These are phyloP conservation scores for Paecilomyces fulvus DNA, from an alignment of 2,329 filamentous ascomycete genomes.

Conservation along the genomic window DNA sequence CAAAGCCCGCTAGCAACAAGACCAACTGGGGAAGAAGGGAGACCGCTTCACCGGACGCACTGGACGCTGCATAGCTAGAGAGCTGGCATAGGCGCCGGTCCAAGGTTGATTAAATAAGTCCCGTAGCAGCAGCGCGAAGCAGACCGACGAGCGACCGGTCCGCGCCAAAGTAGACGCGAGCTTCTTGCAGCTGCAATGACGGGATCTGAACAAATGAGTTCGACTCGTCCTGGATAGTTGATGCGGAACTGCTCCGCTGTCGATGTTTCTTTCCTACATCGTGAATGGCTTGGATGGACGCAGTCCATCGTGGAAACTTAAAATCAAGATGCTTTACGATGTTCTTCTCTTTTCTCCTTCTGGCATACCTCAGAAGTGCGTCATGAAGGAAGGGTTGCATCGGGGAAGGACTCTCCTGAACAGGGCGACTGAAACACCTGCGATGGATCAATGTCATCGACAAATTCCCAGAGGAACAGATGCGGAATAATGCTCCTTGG, in stretches of 20 bases:
- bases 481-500: background rate
- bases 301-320: background rate
- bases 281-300: no score
- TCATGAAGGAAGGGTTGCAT: background rate
- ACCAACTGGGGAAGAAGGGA: no score
- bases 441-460: background rate
- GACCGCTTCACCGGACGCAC: background rate
- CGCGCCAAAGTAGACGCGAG: background rate
- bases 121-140: background rate
- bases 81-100: background rate
- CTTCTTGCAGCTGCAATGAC: background rate
- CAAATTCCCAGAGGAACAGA: background rate
- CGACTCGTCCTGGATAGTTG: no score
- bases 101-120: no score
- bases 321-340: background rate
- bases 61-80: background rate
- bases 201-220: no score
- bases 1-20: no score
- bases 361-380: background rate
- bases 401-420: no score
- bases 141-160: background rate
- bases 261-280: background rate
- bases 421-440: background rate
- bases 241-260: background rate
- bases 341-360: background rate